Conservation (phyloP, 495 filamentous ascomycete species). For the Penicillium ochrochloron region DNA sequence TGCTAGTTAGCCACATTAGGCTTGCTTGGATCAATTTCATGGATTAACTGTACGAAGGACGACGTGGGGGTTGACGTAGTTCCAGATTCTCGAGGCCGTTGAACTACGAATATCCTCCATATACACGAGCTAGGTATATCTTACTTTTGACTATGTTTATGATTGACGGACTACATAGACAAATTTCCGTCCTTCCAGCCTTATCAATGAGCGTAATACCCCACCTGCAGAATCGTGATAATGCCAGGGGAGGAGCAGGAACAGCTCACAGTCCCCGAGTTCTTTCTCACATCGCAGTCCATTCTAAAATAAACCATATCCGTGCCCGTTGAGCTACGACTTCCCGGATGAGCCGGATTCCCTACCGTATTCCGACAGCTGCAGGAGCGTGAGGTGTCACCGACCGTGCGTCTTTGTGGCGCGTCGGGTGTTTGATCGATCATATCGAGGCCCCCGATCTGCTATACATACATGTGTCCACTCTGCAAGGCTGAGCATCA, state of each 20-base stretch:
- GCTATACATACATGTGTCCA: background rate
- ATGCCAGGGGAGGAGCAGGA: background rate
- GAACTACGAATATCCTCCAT: no score
- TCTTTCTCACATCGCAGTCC: background rate
- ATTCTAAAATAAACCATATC: background rate
- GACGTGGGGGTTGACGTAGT: background rate
- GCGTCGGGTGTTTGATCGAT: conserved; percentile 20
- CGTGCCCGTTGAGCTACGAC: background rate
- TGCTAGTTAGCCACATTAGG: background rate
- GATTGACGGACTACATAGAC: background rate
- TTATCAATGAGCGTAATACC: background rate
- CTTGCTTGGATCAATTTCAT: background rate
- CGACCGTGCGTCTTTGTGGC: conserved; percentile 19
- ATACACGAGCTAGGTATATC: background rate
- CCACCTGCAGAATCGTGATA: background rate
- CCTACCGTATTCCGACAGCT: conserved; percentile 19
- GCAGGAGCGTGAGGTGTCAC: conserved; percentile 30
- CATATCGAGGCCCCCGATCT: conserved; percentile 16
- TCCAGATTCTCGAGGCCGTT: background rate
- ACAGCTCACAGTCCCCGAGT: background rate
- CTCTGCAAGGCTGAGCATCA: conserved; percentile 4
- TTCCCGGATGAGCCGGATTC: background rate
- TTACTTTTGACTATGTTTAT: background rate
- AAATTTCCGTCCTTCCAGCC: background rate
- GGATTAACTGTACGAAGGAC: background rate